Evolutionary conservation across 164 flowering plant species (phyloP).

Genomic region (Liquidambar formosana): DNA sequence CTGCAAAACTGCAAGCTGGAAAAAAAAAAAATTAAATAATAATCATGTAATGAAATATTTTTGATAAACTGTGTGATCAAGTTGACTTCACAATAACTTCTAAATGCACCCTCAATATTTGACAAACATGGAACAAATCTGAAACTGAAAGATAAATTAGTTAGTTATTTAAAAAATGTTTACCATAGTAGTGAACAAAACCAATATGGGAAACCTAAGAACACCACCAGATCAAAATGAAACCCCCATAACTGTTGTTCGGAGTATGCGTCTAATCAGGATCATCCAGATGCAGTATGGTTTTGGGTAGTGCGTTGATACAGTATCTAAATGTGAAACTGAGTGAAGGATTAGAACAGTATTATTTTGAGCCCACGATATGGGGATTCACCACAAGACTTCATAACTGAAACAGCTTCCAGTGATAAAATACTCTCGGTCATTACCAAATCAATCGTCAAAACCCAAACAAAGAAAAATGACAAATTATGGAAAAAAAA

Average conservation of each 20-base stretch:
- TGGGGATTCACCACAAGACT: neutral
- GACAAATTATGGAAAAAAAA: neutral
- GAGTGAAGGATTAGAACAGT: neutral
- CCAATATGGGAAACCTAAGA: neutral
- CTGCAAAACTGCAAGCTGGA: constrained; percentile 86
- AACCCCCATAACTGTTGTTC: neutral
- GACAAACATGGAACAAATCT: neutral
- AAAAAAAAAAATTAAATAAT: constrained; percentile 13
- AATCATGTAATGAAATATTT: neutral
- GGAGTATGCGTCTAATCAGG: too few species aligned
- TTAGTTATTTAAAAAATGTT: neutral
- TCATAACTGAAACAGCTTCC: too few species aligned
- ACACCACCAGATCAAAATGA: too few species aligned
- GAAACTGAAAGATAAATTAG: neutral
- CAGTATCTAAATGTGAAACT: neutral
- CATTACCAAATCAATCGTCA: neutral
- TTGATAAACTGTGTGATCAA: too few species aligned
- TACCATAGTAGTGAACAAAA: too few species aligned
- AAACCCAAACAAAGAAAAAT: neutral
- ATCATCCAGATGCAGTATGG: neutral
- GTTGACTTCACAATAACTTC: too few species aligned
- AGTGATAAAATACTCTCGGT: too few species aligned
- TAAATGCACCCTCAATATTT: too few species aligned
- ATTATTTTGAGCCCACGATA: neutral
- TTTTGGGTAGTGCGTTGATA: neutral